Evolutionary conservation across 192 early-diverging fungal species (phyloP), one percentile per base, ranked within the genome.

Genomic region (Coemansia sp.): DNA sequence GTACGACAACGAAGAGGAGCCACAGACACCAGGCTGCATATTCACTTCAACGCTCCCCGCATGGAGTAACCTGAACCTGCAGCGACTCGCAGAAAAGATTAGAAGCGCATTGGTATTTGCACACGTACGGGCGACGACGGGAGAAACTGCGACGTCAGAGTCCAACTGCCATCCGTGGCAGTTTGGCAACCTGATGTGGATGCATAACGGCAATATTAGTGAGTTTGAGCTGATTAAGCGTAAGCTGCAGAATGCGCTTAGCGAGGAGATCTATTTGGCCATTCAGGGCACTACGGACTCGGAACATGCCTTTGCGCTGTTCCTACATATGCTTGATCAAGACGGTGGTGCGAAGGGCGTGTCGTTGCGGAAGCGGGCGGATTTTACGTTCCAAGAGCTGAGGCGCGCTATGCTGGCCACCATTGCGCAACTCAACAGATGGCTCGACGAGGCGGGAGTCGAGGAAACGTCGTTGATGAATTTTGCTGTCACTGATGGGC

Each of bases 401-500:
- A 87, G 85, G 41, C 73, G 79, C 3, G 90, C 90, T 12, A 88
- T 90, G 85, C 76, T 92, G 34, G 77, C 76, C n/a, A 90, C 88
- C 7, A 90, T 92, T 65, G 84, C 83, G 40, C 82, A 86, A 64
- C 54, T 92, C 18, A 92, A 92, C 70, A 57, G 65, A 35, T 90
- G 89, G 89, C 80, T 85, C 26, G 81, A 85, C 32, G 83, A 83
- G 33, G 85, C 76, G 2, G 86, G 83, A 15, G 83, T 88, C 44
- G 60, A 62, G n/a, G 74, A 88, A 76, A 75, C 83, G 18, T 89
- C 88, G 8, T 63, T 90, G 55, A 76, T 92, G 66, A 92, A 92
- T 60, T 89, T 92, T 80, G 90, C 90, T 7, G 87, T 92, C 5
- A 92, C 90, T n/a, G 88, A 90, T 63, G 90, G 90, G 5, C 83